phyloP scores from a whole-genome alignment of 768 basidiomycete genomes.

The Rhizopogon roseolus region DNA sequence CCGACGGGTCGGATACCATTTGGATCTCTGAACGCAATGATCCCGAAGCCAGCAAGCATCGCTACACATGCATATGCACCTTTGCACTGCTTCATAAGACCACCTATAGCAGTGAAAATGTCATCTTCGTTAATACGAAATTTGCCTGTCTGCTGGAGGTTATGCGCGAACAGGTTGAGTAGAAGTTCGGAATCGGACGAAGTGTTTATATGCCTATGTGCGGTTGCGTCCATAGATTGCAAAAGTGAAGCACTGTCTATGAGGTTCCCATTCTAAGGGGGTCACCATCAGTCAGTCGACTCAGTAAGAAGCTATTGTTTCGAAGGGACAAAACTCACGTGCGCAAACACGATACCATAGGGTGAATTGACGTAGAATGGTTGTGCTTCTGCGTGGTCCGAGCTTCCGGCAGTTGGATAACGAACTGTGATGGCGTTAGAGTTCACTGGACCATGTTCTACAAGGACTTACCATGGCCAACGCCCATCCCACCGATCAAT shows the following conservation, averaged over 20 bases:
- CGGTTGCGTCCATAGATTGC: conserved; percentile 91
- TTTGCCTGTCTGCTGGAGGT: conserved; percentile 96
- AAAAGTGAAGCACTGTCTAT: conserved; percentile 86
- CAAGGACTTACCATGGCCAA: conserved; percentile 79
- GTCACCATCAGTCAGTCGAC: background rate
- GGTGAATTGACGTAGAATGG: conserved; percentile 99
- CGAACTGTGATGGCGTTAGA: conserved; percentile 52
- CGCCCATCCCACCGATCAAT: conserved; percentile 91
- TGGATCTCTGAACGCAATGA: conserved; percentile 96
- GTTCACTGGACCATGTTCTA: background rate
- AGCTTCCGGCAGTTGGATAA: conserved; percentile 97
- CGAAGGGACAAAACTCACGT: conserved; percentile 50
- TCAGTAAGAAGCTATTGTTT: background rate
- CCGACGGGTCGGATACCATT: conserved; percentile 96
- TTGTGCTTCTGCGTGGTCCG: conserved; percentile 94
- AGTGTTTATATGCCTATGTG: conserved; percentile 98
- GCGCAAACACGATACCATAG: conserved; percentile 96
- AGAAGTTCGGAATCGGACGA: conserved; percentile 96
- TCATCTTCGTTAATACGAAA: conserved; percentile 99
- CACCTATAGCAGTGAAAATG: conserved; percentile 90
- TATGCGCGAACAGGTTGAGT: conserved; percentile 96
- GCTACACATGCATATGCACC: conserved; percentile 97
- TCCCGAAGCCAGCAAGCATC: conserved; percentile 99
- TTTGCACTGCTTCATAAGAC: conserved; percentile 81
- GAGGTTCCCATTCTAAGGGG: conserved; percentile 90